Base-by-base conservation (phyloP, 306 rosid genomes). In the Sophora flavescens region DNA sequence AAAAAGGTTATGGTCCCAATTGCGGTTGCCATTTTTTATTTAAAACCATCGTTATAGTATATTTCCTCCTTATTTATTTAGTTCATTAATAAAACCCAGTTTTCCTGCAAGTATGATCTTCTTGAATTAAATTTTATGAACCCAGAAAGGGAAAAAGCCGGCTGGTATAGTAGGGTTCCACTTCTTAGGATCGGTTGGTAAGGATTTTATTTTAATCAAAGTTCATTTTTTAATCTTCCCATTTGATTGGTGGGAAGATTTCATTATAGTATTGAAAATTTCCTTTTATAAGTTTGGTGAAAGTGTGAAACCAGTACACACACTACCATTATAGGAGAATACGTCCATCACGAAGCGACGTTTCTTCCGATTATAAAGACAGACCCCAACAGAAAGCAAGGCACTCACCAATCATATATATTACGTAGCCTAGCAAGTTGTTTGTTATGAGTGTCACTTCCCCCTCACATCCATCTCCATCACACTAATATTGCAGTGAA, bases 131-230 rank as follows among this genome's bases (percentile, higher is more conserved):
- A 58, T 41, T 45, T 45, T 59, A 60, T 48, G 30, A 47, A 60
- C 67, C 69, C 48, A 75, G 74, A 78, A 76, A 75, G 67, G 44
- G 74, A 83, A 84, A 84, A 79, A 80, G 93, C 92, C 88, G 89
- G 94, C 92, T 47, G 72, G 78, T 78, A 81, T 64, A 68, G 75
- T 83, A 80, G 85, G 89, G 80, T 79, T 78, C 78, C 73, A 73
- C 72, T 51, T 42, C 72, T 4, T 57, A 44, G 83, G 74, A 78
- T 72, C 80, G 69, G 85, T 78, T 57, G 80, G 83, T 80, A 67
- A 60, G 81, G 76, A 75, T 84, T 63, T 81, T 79, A 52, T 76
- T 68, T 64, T 72, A 81, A 62, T 70, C 44, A 12, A 26, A 56
- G 9, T 11, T 18, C 30, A 15, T 22, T 61, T 66, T 61, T 67